These are phyloP conservation scores for Omphalea diandra DNA, from an alignment of 441 rosid genomes.

Conservation along the genomic window DNA sequence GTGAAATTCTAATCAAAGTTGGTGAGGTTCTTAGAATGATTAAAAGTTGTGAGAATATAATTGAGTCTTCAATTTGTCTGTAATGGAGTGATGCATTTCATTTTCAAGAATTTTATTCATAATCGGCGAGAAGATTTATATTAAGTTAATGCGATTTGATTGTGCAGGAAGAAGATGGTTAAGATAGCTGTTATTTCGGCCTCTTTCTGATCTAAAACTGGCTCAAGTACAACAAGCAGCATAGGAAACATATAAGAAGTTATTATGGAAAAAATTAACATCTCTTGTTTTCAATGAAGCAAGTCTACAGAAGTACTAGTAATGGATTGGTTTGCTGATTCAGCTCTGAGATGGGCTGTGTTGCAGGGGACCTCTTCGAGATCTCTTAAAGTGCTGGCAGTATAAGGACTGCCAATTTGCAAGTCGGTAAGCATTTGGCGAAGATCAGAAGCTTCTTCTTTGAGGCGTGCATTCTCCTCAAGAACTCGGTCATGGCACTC, in stretches of 20 bases:
- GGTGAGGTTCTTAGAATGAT: slow-evolving; percentile 1
- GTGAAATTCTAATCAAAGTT: neutral
- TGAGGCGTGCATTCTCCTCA: slow-evolving; percentile 71
- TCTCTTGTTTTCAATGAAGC: slow-evolving; percentile 31
- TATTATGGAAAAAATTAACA: slow-evolving; percentile 11
- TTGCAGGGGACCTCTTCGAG: slow-evolving; percentile 46
- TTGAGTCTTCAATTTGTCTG: neutral
- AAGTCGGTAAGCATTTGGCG: slow-evolving; percentile 57
- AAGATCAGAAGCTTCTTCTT: slow-evolving; percentile 78
- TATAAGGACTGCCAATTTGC: slow-evolving; percentile 49
- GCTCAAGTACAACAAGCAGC: slow-evolving; percentile 22
- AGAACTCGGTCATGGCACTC: slow-evolving; percentile 57
- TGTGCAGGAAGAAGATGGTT: slow-evolving; percentile 13
- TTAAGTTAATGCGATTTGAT: slow-evolving; percentile 4
- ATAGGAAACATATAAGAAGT: slow-evolving; percentile 12
- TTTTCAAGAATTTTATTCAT: neutral
- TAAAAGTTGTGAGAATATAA: neutral
- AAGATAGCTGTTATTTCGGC: slow-evolving; percentile 31
- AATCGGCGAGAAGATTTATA: slow-evolving; percentile 8
- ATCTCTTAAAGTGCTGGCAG: slow-evolving; percentile 36
- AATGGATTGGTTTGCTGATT: slow-evolving; percentile 38
- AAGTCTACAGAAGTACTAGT: slow-evolving; percentile 38
- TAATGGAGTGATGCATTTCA: slow-evolving; percentile 1
- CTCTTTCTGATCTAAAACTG: slow-evolving; percentile 28
- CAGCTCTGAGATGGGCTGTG: slow-evolving; percentile 44